A percentile compares a stretch with the other conserved stretches of the same genome.
phyloP scores from a whole-genome alignment of 1,284 basidiomycete genomes.

The Anthracocystis walkeri region DNA sequence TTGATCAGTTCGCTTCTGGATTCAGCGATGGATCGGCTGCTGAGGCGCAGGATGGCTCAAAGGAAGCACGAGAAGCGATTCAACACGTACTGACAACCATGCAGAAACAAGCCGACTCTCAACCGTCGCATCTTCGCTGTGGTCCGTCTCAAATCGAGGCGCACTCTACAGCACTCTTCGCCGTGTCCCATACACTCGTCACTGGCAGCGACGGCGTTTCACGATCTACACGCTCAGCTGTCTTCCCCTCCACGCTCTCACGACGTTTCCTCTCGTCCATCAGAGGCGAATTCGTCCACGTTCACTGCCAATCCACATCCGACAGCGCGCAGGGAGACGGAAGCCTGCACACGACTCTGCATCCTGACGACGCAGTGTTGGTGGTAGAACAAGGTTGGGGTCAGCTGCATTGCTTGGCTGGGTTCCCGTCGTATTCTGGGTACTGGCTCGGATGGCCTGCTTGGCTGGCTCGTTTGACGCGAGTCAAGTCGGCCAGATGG shows the following conservation, averaged over 20 bases:
- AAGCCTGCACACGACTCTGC: conserved; percentile 47
- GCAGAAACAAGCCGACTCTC: conserved; percentile 9
- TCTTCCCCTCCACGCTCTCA: conserved; percentile 27
- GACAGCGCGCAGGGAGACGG: conserved; percentile 28
- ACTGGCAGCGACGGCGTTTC: conserved; percentile 23
- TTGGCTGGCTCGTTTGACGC: conserved; percentile 21
- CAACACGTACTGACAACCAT: conserved; percentile 4
- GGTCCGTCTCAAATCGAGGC: conserved; percentile 27
- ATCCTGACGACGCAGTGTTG: conserved; percentile 42
- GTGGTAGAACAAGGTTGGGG: conserved; percentile 50
- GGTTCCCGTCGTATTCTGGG: conserved; percentile 41
- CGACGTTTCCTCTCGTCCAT: conserved; percentile 35
- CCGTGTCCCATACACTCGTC: conserved; percentile 41
- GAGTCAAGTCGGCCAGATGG: conserved; percentile 28
- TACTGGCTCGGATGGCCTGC: conserved; percentile 51
- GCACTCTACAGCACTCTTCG: conserved; percentile 33
- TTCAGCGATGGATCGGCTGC: not conserved
- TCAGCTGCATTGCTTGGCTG: conserved; percentile 51
- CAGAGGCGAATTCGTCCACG: conserved; percentile 46
- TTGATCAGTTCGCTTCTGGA: conserved; percentile 22
- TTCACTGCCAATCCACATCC: conserved; percentile 24
- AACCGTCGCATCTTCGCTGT: conserved; percentile 34
- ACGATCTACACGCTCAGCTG: conserved; percentile 40
- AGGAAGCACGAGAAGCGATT: conserved; percentile 19
- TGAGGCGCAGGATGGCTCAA: not conserved